phyloP scores from a whole-genome alignment of 805 yeast genomes.

The Cephaloascus albidus region DNA sequence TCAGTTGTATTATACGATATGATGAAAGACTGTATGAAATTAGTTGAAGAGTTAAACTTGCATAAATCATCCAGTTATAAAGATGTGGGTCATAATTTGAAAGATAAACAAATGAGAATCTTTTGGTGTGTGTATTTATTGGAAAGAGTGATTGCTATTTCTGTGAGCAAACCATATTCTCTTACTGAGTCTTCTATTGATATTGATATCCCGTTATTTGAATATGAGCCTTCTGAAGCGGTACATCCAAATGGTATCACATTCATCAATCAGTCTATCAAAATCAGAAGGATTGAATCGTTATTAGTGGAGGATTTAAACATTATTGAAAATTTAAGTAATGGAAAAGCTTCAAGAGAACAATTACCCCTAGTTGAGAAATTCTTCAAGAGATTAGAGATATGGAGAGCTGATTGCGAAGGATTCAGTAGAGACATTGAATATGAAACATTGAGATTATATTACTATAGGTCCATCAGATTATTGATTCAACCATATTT shows the following conservation, averaged over 20 bases:
- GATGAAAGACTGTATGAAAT: conserved; percentile 40
- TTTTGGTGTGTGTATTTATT: conserved; percentile 60
- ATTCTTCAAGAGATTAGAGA: conserved; percentile 43
- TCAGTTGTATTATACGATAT: conserved; percentile 44
- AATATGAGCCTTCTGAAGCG: conserved; percentile 15
- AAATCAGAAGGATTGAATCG: conserved; percentile 43
- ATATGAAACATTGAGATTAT: conserved; percentile 48
- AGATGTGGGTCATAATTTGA: conserved; percentile 1
- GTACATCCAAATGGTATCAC: conserved; percentile 20
- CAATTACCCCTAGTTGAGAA: conserved; percentile 43
- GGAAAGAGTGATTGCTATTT: conserved; percentile 52
- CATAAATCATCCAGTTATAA: conserved; percentile 18
- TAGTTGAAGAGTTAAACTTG: conserved; percentile 26
- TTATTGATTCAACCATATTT: conserved; percentile 55
- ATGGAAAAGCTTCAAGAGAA: conserved; percentile 14
- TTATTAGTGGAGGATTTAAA: background rate
- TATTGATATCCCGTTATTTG: conserved; percentile 38
- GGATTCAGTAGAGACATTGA: conserved; percentile 23
- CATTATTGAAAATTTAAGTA: conserved; percentile 10
- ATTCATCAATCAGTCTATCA: conserved; percentile 49
- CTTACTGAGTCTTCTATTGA: conserved; percentile 43
- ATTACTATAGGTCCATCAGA: conserved; percentile 53
- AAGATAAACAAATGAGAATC: conserved; percentile 36
- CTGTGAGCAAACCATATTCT: conserved; percentile 50
- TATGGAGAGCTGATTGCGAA: conserved; percentile 48